phyloP scores from a whole-genome alignment of 2,329 filamentous ascomycete species.

The Neofusicoccum ribis region DNA sequence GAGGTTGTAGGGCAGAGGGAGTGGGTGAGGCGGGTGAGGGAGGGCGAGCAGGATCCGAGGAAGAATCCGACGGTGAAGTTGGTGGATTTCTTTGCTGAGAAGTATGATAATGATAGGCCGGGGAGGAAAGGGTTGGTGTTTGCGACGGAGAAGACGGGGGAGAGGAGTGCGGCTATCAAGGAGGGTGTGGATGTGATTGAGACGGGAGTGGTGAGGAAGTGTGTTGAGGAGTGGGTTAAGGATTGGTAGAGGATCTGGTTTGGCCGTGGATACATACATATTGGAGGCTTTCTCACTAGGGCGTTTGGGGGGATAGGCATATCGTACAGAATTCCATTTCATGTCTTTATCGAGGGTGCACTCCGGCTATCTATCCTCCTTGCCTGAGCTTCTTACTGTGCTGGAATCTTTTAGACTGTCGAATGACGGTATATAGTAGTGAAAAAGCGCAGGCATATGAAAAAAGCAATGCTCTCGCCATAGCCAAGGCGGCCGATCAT shows the following conservation, averaged over 20 bases:
- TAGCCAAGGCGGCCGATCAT: no score
- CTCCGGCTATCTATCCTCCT: no score
- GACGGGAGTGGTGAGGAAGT: slow-evolving; percentile 15
- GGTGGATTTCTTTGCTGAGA: slow-evolving; percentile 54
- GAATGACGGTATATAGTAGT: no score
- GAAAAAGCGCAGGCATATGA: no score
- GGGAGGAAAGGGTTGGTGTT: slow-evolving; percentile 38
- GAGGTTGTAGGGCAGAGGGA: slow-evolving; percentile 26
- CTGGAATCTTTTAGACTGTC: no score
- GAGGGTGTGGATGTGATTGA: slow-evolving; percentile 19
- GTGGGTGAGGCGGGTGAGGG: slow-evolving; percentile 32
- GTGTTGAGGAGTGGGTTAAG: slow-evolving; percentile 11
- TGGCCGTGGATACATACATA: neutral
- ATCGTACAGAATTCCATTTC: no score
- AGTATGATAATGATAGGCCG: slow-evolving; percentile 44
- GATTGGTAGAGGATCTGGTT: neutral
- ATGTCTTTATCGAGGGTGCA: no score
- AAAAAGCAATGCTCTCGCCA: no score
- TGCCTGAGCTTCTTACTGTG: no score
- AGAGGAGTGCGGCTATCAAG: slow-evolving; percentile 1
- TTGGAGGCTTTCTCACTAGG: neutral
- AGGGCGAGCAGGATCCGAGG: slow-evolving; percentile 47
- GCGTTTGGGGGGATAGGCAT: neutral
- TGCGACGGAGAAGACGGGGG: slow-evolving; percentile 14
- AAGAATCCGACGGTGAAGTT: slow-evolving; percentile 52